Evolutionary conservation across 2,329 filamentous ascomycete species (phyloP), one percentile per base, ranked within the genome.

Genomic region (Cryphonectria japonica): DNA sequence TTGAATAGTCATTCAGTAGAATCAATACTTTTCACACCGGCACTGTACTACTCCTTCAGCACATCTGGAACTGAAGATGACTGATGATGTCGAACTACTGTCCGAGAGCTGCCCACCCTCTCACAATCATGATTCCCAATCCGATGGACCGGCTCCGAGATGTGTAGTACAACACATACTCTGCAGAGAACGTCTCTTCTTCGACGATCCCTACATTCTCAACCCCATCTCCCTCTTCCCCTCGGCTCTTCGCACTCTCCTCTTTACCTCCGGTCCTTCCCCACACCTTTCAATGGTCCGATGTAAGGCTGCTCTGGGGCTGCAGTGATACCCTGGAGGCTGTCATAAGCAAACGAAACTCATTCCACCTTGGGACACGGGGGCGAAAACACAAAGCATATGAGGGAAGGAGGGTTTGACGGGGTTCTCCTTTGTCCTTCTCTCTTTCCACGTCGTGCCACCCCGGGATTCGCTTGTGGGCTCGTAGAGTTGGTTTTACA

Each of bases 401-500:
- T 11, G 66, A 29, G n/a, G 46, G 66, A 65, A 50, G 46, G 60
- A 65, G 50, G 59, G 64, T 66, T 11, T 43, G 60, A 46, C 14
- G 37, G 61, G 60, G 19, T 8, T 32, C 34, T 19, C 32, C 61
- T 32, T 61, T n/a, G 1, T 14, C 19, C 59, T 11, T 16, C 32
- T 2, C 6, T 19, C 3, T n/a, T 9, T 57, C 54, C 37, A 60
- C 68, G 71, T 62, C 26, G 71, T 72, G 71, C 26, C 32, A 62
- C 71, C 63, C 67, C 70, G 66, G 32, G 39, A 43, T 73, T 73
- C 72, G 72, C 70, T 73, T 73, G 66, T 59, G 65, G 60, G 64
- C 69, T 73, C 70, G 64, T 68, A 67, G 70, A 66, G 70, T 71
- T 72, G 72, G 72, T 57, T 57, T 67, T 72, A 32, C 39, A 54